These are phyloP conservation scores for Hordeum marinum DNA, from an alignment of 176 grass and related monocot species.

Conservation along the genomic window DNA sequence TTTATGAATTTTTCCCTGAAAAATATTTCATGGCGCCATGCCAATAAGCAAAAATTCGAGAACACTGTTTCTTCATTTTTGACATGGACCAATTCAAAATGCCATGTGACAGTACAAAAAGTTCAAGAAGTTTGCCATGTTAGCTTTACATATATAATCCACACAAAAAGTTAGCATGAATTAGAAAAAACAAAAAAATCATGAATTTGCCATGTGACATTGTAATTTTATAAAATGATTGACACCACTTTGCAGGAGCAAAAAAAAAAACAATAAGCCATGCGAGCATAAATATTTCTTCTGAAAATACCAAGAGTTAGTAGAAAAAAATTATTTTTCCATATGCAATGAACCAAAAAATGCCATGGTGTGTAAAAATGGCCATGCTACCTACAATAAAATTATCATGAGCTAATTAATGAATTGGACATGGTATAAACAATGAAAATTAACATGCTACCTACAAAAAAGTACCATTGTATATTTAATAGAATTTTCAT, in stretches of 20 bases:
- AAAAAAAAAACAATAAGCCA: neutral
- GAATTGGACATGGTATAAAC: too few relatives aligned
- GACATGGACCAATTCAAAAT: neutral
- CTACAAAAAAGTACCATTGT: too few relatives aligned
- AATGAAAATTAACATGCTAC: too few relatives aligned
- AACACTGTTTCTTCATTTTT: neutral
- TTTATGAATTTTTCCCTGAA: neutral
- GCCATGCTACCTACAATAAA: too few relatives aligned
- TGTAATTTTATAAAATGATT: neutral
- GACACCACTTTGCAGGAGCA: neutral
- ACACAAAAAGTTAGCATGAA: neutral
- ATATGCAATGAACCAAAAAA: too few relatives aligned
- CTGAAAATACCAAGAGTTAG: neutral
- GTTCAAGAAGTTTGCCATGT: neutral
- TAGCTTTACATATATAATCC: too few relatives aligned
- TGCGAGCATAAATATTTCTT: neutral
- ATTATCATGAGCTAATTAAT: too few relatives aligned
- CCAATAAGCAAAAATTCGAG: neutral
- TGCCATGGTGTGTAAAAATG: too few relatives aligned
- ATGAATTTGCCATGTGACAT: neutral
- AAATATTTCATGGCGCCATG: neutral
- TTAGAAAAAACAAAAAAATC: neutral
- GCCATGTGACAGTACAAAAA: neutral
- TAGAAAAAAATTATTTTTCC: neutral
- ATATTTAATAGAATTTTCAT: too few relatives aligned